phyloP scores from a whole-genome alignment of 345 rosid species.

The Citrus trifoliata region DNA sequence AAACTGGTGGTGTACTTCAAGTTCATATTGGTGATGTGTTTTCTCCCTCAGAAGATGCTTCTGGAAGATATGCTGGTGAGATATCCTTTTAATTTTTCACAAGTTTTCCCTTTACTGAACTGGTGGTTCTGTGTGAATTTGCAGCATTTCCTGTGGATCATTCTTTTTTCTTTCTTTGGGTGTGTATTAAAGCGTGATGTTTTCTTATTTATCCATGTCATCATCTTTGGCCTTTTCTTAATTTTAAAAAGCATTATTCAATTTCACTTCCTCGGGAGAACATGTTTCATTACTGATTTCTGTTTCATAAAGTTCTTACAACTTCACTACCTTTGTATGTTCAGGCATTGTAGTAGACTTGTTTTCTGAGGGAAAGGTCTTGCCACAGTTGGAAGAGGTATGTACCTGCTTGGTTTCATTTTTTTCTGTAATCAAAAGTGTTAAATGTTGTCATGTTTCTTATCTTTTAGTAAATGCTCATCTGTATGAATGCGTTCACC shows the following conservation, averaged over 20 bases:
- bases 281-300: not conserved
- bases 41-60: slow-evolving; percentile 29
- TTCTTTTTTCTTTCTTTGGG: not conserved
- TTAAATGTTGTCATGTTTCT: not conserved
- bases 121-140: not conserved
- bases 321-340: slow-evolving; percentile 5
- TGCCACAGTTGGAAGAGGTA: slow-evolving; percentile 70
- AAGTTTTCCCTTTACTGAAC: not conserved
- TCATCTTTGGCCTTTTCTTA: not conserved
- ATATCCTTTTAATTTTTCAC: not conserved
- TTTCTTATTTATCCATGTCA: not conserved
- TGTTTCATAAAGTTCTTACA: not conserved
- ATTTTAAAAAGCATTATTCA: not conserved
- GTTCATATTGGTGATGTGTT: slow-evolving; percentile 66
- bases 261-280: not conserved
- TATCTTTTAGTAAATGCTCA: not conserved
- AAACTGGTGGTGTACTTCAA: slow-evolving; percentile 51
- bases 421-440: not conserved
- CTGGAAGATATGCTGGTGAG: slow-evolving; percentile 64
- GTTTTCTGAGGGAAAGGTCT: slow-evolving; percentile 68
- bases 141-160: not conserved
- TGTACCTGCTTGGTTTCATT: not conserved
- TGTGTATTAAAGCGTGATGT: not conserved
- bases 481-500: not conserved
- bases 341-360: slow-evolving; percentile 73